Conservation (phyloP, 2,329 filamentous ascomycete genomes). For the Epichloe glyceriae region DNA sequence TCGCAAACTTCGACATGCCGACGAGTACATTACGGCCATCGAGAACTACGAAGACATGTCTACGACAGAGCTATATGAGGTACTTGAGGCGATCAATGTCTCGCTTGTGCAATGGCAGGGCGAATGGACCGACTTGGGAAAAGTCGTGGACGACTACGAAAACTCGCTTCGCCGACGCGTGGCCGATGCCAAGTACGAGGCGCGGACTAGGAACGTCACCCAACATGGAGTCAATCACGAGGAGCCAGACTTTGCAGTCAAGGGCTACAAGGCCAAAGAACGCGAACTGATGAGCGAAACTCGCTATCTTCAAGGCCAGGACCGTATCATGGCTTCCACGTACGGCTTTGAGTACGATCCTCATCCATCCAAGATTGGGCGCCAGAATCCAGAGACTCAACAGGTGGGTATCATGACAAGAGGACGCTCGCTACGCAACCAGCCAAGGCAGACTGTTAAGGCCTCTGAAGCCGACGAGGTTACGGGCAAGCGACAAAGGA, state of each 20-base stretch:
- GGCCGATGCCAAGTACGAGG: conserved; percentile 34
- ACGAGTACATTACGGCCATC: conserved; percentile 34
- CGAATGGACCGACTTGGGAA: conserved; percentile 38
- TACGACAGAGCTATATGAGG: conserved; percentile 30
- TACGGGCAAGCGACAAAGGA: conserved; percentile 40
- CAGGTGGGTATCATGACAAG: conserved; percentile 36
- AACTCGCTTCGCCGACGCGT: conserved; percentile 38
- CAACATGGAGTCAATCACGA: conserved; percentile 29
- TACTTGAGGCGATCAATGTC: conserved; percentile 31
- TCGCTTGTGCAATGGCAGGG: conserved; percentile 38
- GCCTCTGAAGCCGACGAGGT: conserved; percentile 41
- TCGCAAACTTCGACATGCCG: conserved; percentile 36
- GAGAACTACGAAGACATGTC: conserved; percentile 37
- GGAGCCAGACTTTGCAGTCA: conserved; percentile 40
- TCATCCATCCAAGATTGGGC: conserved; percentile 42
- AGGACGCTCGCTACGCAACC: conserved; percentile 40
- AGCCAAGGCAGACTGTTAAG: conserved; percentile 44
- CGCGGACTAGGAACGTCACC: conserved; percentile 27
- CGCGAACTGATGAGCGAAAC: conserved; percentile 31
- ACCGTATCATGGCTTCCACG: conserved; percentile 43
- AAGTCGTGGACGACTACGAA: conserved; percentile 43
- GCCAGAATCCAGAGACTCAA: conserved; percentile 45
- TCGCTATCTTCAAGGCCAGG: conserved; percentile 37
- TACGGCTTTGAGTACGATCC: conserved; percentile 51
- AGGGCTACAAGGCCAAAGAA: conserved; percentile 36